phyloP scores from a whole-genome alignment of 2,329 filamentous ascomycete species.

The Pseudocercospora crystallina region DNA sequence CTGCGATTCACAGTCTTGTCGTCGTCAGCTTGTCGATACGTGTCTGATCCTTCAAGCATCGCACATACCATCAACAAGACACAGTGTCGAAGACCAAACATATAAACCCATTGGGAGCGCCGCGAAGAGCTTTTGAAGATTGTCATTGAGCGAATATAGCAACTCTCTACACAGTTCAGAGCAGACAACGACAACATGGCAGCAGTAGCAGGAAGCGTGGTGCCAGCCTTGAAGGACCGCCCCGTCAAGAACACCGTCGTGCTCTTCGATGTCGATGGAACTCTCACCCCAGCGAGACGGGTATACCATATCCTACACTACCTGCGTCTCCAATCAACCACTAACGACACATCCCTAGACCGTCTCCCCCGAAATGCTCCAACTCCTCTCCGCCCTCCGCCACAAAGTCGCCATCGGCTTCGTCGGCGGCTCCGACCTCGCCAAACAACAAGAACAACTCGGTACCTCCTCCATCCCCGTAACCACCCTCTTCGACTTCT shows the following conservation, averaged over 20 bases:
- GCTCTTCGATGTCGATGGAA: constrained; percentile 95
- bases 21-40: too few relatives aligned
- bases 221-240: constrained; percentile 77
- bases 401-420: constrained; percentile 86
- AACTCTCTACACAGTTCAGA: too few relatives aligned
- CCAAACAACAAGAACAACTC: constrained; percentile 95
- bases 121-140: background rate
- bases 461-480: constrained; percentile 69
- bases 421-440: constrained; percentile 88
- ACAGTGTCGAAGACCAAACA: too few relatives aligned
- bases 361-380: constrained; percentile 78
- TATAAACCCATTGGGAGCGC: too few relatives aligned
- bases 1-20: too few relatives aligned
- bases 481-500: constrained; percentile 90
- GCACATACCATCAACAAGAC: too few relatives aligned
- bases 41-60: too few relatives aligned
- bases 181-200: constrained; percentile 19
- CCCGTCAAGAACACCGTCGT: constrained; percentile 89
- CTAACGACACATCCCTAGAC: constrained; percentile 20
- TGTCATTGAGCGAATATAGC: background rate
- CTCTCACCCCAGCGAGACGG: constrained; percentile 77
- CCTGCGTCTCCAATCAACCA: background rate
- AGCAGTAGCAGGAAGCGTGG: constrained; percentile 48
- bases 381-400: constrained; percentile 74
- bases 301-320: constrained; percentile 49